phyloP scores from a whole-genome alignment of 352 stramenopile species.

The Phytophthora hibernalis region DNA sequence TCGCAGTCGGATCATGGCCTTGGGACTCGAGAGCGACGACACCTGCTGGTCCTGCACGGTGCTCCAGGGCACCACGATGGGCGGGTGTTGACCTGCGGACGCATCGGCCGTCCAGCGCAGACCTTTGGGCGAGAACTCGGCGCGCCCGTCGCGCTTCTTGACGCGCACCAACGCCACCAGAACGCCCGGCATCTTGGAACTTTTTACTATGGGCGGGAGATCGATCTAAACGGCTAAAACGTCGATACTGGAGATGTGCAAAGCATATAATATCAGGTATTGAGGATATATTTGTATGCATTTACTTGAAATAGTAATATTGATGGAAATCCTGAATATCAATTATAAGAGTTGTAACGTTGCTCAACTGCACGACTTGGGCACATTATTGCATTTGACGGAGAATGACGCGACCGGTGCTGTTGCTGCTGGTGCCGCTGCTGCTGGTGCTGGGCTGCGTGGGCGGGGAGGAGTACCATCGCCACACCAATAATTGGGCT shows the following conservation, averaged over 20 bases:
- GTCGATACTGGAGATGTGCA: background rate
- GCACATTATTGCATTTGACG: constrained; percentile 21
- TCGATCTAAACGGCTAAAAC: background rate
- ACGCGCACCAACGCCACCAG: constrained; percentile 71
- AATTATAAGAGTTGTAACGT: background rate
- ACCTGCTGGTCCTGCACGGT: constrained; percentile 85
- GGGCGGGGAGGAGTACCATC: constrained; percentile 51
- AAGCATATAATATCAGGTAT: constrained; percentile 6
- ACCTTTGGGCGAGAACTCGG: constrained; percentile 63
- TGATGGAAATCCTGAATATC: background rate
- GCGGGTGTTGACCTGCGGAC: constrained; percentile 28
- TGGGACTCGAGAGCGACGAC: constrained; percentile 73
- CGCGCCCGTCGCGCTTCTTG: constrained; percentile 81
- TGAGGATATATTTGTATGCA: background rate
- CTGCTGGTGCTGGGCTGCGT: constrained; percentile 36
- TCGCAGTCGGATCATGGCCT: constrained; percentile 85
- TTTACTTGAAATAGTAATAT: background rate
- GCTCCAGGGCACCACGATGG: constrained; percentile 69
- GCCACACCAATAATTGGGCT: constrained; percentile 90
- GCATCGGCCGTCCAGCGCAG: constrained; percentile 63
- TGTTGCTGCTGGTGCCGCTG: constrained; percentile 36
- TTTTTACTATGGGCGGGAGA: background rate
- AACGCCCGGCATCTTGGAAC: constrained; percentile 34
- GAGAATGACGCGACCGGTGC: constrained; percentile 21
- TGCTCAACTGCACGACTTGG: constrained; percentile 4